Conservation (phyloP, 2,329 filamentous ascomycete genomes). For the Lasiodiplodia gonubiensis region DNA sequence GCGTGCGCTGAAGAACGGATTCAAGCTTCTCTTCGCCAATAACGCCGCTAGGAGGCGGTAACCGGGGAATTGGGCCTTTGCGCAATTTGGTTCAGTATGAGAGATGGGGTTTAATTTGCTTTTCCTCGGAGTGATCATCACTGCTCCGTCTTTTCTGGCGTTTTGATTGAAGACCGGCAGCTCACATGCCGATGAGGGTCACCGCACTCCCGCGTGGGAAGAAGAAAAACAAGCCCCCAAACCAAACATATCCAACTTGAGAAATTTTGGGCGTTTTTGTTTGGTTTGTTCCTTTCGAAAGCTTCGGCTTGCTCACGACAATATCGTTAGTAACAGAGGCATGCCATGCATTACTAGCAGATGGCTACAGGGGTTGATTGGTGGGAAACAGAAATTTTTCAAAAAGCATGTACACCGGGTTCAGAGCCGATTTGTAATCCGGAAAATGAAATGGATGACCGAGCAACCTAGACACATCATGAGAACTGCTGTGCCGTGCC, state of each 20-base stretch:
- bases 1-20: conserved; percentile 93
- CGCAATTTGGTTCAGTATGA: not conserved
- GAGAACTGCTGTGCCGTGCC: not conserved
- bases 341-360: not conserved
- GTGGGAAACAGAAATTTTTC: not conserved
- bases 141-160: conserved; percentile 11
- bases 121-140: not conserved
- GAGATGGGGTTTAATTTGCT: not conserved
- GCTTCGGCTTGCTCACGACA: not conserved
- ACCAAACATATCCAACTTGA: not conserved
- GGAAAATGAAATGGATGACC: conserved; percentile 17
- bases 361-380: not conserved
- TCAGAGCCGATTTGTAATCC: not conserved
- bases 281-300: not conserved
- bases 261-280: not conserved
- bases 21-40: conserved; percentile 80
- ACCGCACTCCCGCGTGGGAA: not conserved
- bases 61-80: not conserved
- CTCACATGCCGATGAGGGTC: not conserved
- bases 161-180: conserved; percentile 12
- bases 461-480: not conserved
- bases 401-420: conserved; percentile 15
- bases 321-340: not conserved
- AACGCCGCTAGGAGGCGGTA: conserved; percentile 23
- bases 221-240: not conserved